Percentiles rank a stretch among this genome's conserved stretches.
These are phyloP conservation scores for Mycena floridula DNA, from an alignment of 768 basidiomycete genomes.

Conservation along the genomic window DNA sequence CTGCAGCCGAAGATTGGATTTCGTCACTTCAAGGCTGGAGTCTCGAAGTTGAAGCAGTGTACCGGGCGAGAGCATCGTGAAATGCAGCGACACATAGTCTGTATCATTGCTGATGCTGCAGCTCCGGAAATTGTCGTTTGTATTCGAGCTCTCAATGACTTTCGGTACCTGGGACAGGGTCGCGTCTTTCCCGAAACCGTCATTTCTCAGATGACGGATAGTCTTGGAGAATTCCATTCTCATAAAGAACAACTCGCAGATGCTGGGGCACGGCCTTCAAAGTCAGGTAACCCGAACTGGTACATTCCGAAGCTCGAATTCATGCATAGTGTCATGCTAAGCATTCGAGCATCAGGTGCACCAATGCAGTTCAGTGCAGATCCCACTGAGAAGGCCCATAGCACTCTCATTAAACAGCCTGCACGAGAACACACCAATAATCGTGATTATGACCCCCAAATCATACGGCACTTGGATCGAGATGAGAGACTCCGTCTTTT, in stretches of 20 bases:
- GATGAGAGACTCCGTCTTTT: slow-evolving; percentile 24
- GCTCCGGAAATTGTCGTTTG: slow-evolving; percentile 21
- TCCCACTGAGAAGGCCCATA: slow-evolving; percentile 26
- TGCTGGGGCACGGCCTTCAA: not conserved
- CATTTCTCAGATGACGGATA: slow-evolving; percentile 9
- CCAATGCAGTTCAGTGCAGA: slow-evolving; percentile 29
- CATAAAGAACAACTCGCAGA: not conserved
- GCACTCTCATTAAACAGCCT: slow-evolving; percentile 25
- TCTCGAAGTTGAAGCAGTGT: slow-evolving; percentile 33
- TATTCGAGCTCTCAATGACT: slow-evolving; percentile 29
- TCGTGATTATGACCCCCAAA: slow-evolving; percentile 29
- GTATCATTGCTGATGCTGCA: slow-evolving; percentile 27
- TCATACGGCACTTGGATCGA: slow-evolving; percentile 24
- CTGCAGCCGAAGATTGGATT: slow-evolving; percentile 28
- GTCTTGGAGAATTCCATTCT: not conserved
- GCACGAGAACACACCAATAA: slow-evolving; percentile 14
- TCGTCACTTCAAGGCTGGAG: slow-evolving; percentile 31
- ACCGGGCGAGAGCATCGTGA: slow-evolving; percentile 33
- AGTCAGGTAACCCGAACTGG: slow-evolving; percentile 17
- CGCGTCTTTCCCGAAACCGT: slow-evolving; percentile 16
- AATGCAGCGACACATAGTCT: slow-evolving; percentile 28
- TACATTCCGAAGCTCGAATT: slow-evolving; percentile 37
- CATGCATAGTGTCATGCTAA: slow-evolving; percentile 24
- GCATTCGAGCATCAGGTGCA: slow-evolving; percentile 21
- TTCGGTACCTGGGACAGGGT: slow-evolving; percentile 28